phyloP scores from a whole-genome alignment of 2,329 filamentous ascomycete genomes.

The Incumbomyces delicatus region DNA sequence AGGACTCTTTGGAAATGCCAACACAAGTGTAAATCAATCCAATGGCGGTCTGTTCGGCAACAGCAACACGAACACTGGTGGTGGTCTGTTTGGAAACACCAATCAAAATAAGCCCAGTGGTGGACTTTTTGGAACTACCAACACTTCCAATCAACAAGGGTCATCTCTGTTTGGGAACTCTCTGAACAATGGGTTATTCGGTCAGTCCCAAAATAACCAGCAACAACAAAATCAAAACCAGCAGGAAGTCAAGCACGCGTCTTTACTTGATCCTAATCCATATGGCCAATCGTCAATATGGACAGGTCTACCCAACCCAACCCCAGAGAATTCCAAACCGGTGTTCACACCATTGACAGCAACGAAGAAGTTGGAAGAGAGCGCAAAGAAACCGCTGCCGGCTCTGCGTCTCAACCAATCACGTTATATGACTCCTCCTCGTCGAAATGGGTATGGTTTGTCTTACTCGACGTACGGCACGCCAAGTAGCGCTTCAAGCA shows the following conservation, averaged over 20 bases:
- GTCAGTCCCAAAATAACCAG: conserved; percentile 43
- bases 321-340: conserved; percentile 66
- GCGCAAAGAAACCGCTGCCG: conserved; percentile 36
- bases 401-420: conserved; percentile 51
- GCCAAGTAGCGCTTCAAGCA: conserved; percentile 60
- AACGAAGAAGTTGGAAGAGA: conserved; percentile 65
- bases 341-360: conserved; percentile 80
- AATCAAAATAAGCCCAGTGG: conserved; percentile 38
- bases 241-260: conserved; percentile 60
- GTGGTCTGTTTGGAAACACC: conserved; percentile 35
- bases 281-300: conserved; percentile 87
- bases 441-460: conserved; percentile 74
- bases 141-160: conserved; percentile 26
- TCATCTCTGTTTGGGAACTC: conserved; percentile 32
- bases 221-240: conserved; percentile 42
- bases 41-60: conserved; percentile 41
- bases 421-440: conserved; percentile 73
- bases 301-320: conserved; percentile 55
- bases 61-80: conserved; percentile 37
- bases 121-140: conserved; percentile 29
- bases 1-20: conserved; percentile 20
- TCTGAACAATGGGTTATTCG: conserved; percentile 39
- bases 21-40: conserved; percentile 20
- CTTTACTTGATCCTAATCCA: conserved; percentile 72
- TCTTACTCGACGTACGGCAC: conserved; percentile 87